Evolutionary conservation across 2,329 filamentous ascomycete species (phyloP).

Genomic region (Tolypocladium paradoxum): DNA sequence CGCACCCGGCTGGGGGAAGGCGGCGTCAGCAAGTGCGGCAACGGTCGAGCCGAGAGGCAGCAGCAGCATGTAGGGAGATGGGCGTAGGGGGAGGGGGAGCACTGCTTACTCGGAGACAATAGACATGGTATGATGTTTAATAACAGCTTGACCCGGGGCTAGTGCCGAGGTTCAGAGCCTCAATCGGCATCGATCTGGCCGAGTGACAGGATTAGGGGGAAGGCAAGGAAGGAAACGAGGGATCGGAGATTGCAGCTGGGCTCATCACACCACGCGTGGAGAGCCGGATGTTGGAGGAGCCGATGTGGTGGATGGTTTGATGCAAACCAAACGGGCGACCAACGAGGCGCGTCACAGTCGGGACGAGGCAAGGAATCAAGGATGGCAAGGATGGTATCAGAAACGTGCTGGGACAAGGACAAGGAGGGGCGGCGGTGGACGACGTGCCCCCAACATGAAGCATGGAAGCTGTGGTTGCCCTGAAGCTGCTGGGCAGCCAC

Average conservation of each 20-base stretch:
- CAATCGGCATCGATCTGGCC: slow-evolving; percentile 5
- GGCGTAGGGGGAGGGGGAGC: neutral
- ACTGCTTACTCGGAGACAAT: slow-evolving; percentile 35
- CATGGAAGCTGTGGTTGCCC: neutral
- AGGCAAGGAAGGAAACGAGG: slow-evolving; percentile 1
- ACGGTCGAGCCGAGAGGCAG: neutral
- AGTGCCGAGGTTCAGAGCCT: slow-evolving; percentile 6
- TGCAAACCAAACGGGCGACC: neutral
- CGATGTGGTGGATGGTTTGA: slow-evolving; percentile 1
- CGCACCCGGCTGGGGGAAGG: slow-evolving; percentile 41
- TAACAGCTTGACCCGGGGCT: neutral
- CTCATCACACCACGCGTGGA: slow-evolving; percentile 14
- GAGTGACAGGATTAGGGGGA: neutral
- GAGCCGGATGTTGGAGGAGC: slow-evolving; percentile 6
- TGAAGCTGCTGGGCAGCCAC: no score
- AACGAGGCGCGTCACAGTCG: neutral
- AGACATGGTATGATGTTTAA: slow-evolving; percentile 24
- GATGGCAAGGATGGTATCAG: neutral
- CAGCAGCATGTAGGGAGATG: neutral
- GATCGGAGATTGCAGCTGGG: slow-evolving; percentile 1
- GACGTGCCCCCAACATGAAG: neutral
- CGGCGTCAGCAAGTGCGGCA: slow-evolving; percentile 8
- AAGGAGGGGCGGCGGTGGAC: neutral
- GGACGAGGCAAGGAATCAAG: no score
- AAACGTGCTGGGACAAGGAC: neutral